Evolutionary conservation across 2,329 filamentous ascomycete genomes (phyloP).

Genomic region (Ophiostoma himal-ulmi): DNA sequence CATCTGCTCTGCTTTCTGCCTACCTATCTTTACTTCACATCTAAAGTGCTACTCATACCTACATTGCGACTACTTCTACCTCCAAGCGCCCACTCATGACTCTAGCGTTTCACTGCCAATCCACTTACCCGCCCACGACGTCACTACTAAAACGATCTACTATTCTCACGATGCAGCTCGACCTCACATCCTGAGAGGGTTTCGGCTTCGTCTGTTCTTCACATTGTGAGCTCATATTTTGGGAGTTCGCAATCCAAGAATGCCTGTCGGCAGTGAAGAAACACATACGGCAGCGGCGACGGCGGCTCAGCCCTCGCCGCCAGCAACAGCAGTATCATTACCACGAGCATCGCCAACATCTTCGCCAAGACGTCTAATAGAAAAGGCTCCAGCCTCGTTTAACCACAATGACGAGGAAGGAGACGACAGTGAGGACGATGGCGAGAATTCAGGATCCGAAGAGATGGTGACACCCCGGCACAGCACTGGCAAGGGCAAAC

Average conservation of each 20-base stretch:
- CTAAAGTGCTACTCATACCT: neutral
- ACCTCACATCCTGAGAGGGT: neutral
- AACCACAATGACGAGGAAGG: neutral
- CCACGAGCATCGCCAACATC: neutral
- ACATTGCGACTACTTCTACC: neutral
- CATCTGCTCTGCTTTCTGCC: neutral
- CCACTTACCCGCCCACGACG: slow-evolving; percentile 12
- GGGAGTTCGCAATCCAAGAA: neutral
- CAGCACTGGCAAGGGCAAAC: neutral
- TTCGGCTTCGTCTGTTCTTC: neutral
- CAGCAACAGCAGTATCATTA: neutral
- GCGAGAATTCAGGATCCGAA: neutral
- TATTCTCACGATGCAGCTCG: slow-evolving; percentile 2
- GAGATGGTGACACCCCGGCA: neutral
- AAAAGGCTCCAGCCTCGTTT: neutral
- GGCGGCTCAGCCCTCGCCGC: neutral
- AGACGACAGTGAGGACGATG: neutral
- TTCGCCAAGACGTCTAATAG: neutral
- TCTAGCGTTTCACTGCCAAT: slow-evolving; percentile 6
- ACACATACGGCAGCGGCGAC: neutral
- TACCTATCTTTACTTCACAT: neutral
- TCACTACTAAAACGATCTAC: neutral
- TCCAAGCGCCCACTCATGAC: neutral
- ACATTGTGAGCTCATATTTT: neutral
- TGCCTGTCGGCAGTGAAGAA: neutral